phyloP scores from a whole-genome alignment of 2,329 filamentous ascomycete species.

The Sporothrix euskadiensis region DNA sequence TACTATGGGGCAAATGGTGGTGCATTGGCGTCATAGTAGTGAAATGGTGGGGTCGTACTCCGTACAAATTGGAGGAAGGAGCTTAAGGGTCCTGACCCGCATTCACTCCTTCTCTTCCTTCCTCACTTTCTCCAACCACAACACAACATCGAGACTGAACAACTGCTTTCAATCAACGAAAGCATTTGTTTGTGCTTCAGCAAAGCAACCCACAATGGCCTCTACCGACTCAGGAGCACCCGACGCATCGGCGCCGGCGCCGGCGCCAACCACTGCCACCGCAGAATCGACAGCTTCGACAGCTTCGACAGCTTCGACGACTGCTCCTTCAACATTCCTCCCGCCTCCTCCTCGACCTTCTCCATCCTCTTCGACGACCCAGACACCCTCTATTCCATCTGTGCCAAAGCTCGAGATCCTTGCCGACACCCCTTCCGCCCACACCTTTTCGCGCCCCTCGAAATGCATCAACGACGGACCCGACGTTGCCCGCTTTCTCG shows the following conservation, averaged over 20 bases:
- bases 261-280: background rate
- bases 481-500: conserved; percentile 79
- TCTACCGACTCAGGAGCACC: background rate
- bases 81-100: background rate
- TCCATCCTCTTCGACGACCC: background rate
- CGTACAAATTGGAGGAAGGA: background rate
- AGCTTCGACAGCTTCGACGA: background rate
- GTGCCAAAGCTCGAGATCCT: conserved; percentile 50
- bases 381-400: background rate
- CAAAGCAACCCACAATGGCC: background rate
- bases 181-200: background rate
- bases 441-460: conserved; percentile 64
- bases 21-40: conserved; percentile 13
- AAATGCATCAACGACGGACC: conserved; percentile 84
- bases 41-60: conserved; percentile 9
- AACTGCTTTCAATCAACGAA: background rate
- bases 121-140: background rate
- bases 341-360: conserved; percentile 4
- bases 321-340: background rate
- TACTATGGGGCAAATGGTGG: background rate
- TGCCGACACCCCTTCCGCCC: conserved; percentile 35
- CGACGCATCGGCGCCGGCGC: background rate
- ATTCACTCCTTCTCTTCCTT: background rate
- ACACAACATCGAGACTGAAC: background rate
- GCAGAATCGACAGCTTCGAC: background rate